Conservation (phyloP, 306 rosid genomes). For the Lupinus albus region DNA sequence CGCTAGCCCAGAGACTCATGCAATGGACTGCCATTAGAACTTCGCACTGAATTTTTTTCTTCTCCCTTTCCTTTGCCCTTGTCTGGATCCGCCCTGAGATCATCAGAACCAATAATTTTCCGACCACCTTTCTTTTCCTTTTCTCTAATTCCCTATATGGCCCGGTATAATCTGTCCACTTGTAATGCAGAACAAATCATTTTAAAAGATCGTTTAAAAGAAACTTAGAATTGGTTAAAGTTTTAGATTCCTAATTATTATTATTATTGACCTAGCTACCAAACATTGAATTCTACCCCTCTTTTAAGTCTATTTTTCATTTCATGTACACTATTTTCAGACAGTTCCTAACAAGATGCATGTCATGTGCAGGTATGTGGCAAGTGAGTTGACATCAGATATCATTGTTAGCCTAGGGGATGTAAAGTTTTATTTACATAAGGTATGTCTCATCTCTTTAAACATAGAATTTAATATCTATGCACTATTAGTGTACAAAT, state of each 20-base stretch:
- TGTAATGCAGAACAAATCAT: conserved; percentile 23
- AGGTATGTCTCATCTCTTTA: conserved; percentile 56
- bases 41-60: no score
- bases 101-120: neutral
- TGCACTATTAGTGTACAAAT: no score
- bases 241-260: neutral
- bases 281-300: neutral
- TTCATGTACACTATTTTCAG: conserved; percentile 22
- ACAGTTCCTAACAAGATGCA: conserved; percentile 24
- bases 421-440: conserved; percentile 77
- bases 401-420: conserved; percentile 65
- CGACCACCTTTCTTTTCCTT: neutral
- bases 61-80: no score
- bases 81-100: neutral
- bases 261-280: no score
- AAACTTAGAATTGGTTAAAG: neutral
- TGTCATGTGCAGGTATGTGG: conserved; percentile 71
- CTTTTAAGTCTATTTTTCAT: neutral
- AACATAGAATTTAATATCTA: no score
- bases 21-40: no score
- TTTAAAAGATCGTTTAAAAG: neutral
- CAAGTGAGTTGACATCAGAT: conserved; percentile 84
- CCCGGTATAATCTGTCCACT: neutral
- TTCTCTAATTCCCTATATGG: neutral
- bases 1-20: no score